These are phyloP conservation scores for Globisporangium spiculum DNA, from an alignment of 352 stramenopile genomes.

Conservation along the genomic window DNA sequence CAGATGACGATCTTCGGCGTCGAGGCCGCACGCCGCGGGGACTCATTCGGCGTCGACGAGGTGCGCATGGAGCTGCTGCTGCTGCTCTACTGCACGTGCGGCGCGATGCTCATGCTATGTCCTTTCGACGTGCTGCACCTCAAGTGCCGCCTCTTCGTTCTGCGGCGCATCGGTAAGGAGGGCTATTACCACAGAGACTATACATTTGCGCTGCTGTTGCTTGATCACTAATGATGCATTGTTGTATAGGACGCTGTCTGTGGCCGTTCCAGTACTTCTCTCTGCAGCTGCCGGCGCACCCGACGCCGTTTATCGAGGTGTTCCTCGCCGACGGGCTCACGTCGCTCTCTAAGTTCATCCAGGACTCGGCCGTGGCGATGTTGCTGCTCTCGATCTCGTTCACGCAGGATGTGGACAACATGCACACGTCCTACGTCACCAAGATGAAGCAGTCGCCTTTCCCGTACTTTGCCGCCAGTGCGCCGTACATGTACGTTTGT, in stretches of 20 bases:
- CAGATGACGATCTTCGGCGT: constrained; percentile 59
- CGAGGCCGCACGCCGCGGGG: constrained; percentile 35
- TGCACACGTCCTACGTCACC: constrained; percentile 52
- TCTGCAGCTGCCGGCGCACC: constrained; percentile 41
- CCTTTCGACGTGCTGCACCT: constrained; percentile 68
- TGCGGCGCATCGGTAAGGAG: constrained; percentile 42
- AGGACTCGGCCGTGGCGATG: constrained; percentile 60
- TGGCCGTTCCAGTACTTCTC: constrained; percentile 71
- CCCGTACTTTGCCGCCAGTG: constrained; percentile 66
- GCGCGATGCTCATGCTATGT: constrained; percentile 47
- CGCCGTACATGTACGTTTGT: constrained; percentile 59
- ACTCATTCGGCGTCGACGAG: constrained; percentile 46
- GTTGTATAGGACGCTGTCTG: constrained; percentile 31
- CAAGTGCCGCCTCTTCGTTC: constrained; percentile 58
- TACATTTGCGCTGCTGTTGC: no score
- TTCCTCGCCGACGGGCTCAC: constrained; percentile 81
- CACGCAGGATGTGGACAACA: constrained; percentile 37
- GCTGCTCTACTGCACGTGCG: constrained; percentile 52
- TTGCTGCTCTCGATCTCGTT: constrained; percentile 63
- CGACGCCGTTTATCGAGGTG: constrained; percentile 75
- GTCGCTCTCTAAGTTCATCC: constrained; percentile 83
- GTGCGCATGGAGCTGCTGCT: constrained; percentile 68
- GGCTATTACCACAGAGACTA: background rate
- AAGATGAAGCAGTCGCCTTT: constrained; percentile 75
- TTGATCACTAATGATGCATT: background rate